These are phyloP conservation scores for Ulvella scutata DNA, from an alignment of 139 green algal genomes.

Conservation along the genomic window DNA sequence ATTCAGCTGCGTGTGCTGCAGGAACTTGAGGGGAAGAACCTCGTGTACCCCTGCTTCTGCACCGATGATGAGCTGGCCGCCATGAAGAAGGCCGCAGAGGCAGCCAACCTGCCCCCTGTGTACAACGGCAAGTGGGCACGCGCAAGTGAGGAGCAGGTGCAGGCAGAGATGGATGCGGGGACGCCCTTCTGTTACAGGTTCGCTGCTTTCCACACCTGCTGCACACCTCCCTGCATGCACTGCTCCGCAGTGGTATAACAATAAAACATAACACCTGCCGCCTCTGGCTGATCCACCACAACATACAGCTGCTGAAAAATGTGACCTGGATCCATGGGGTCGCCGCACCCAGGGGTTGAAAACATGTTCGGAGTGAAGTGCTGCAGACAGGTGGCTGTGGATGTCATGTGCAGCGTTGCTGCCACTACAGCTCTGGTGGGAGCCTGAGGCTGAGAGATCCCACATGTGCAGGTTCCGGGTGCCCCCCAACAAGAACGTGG, in stretches of 20 bases:
- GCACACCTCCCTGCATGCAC: too few relatives aligned
- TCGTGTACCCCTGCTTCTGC: constrained; percentile 97
- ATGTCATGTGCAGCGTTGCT: neutral
- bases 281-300: too few relatives aligned
- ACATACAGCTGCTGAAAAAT: too few relatives aligned
- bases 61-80: constrained; percentile 83
- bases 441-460: neutral
- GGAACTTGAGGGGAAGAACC: constrained; percentile 24
- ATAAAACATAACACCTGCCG: too few relatives aligned
- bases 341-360: too few relatives aligned
- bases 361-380: constrained; percentile 8
- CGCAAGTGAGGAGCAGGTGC: constrained; percentile 69
- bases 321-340: too few relatives aligned
- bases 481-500: constrained; percentile 29
- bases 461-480: too few relatives aligned
- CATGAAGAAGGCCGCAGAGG: constrained; percentile 82
- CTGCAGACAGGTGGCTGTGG: neutral
- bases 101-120: constrained; percentile 82
- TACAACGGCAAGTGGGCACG: constrained; percentile 88
- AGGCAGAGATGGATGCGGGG: constrained; percentile 59
- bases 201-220: too few relatives aligned
- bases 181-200: constrained; percentile 85
- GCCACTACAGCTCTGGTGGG: neutral
- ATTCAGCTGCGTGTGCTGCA: too few relatives aligned
- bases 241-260: too few relatives aligned